Evolutionary conservation across 75 land plant species (phyloP), one percentile per base, ranked within the genome.

Genomic region (Gnetum montanum): DNA sequence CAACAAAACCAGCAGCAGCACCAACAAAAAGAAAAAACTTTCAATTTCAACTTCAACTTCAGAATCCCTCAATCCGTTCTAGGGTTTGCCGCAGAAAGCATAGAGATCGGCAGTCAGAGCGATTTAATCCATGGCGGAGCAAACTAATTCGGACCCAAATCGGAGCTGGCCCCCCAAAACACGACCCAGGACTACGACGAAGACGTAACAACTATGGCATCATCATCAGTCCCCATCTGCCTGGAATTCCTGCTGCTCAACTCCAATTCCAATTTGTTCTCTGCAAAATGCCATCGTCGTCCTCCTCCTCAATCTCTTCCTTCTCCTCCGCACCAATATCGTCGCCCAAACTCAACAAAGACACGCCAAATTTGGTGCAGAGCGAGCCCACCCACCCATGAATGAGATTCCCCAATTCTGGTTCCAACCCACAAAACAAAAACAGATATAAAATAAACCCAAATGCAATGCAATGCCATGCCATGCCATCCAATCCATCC

Each of bases 371-470:
- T 41, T 41, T 41, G 43, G 43, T 41, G 43, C 13, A 18, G 16
- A 15, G 16, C 43, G 43, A 41, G 43, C 43, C 43, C 43, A 41
- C 43, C 43, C 43, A 41, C 16, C n/a, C n/a, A n/a, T n/a, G n/a
- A n/a, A 41, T 41, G 16, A 41, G 43, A 41, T 41, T 41, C 43
- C 43, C 43, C n/a, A n/a, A n/a, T n/a, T n/a, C n/a, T n/a, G n/a
- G n/a, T n/a, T n/a, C n/a, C n/a, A n/a, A n/a, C n/a, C 43, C 43
- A 15, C 43, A 41, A 41, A 41, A 18, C n/a, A 41, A 18, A 15
- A 41, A 18, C 43, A 13, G 43, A 15, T 11, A 41, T 41, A 41
- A 18, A 41, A 41, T 41, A 15, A 41, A 41, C 16, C 43, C 43
- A 15, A 15, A 15, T 18, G 13, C 3, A 15, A 15, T 18, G 43